Percentiles rank a stretch among this genome's conserved stretches.
These are phyloP conservation scores for Aspergillus diversus DNA, from an alignment of 495 filamentous ascomycete species.

Conservation along the genomic window DNA sequence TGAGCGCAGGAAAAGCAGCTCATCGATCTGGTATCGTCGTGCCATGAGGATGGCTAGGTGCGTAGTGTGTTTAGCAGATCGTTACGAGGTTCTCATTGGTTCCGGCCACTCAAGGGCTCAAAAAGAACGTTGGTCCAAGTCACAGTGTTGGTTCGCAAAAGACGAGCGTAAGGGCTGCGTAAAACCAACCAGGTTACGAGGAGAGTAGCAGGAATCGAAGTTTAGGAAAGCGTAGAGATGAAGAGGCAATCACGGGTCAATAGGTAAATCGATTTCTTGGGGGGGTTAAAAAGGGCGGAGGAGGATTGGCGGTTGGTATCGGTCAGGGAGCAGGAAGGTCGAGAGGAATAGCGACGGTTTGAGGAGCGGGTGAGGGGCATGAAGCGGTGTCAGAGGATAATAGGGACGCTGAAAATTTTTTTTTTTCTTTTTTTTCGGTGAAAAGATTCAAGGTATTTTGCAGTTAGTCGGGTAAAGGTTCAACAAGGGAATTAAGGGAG, in stretches of 20 bases:
- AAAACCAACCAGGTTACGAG: background rate
- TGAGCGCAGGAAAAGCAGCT: constrained; percentile 74
- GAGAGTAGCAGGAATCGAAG: background rate
- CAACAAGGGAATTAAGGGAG: constrained; percentile 12
- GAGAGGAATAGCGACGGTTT: constrained; percentile 1
- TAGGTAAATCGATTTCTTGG: constrained; percentile 19
- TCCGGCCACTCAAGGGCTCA: constrained; percentile 12
- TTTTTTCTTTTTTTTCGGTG: background rate
- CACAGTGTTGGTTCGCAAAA: background rate
- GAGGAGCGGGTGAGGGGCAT: constrained; percentile 31
- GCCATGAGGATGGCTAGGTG: constrained; percentile 48
- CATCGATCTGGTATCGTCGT: constrained; percentile 75
- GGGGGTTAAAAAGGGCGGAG: constrained; percentile 37
- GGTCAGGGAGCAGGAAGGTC: constrained; percentile 11
- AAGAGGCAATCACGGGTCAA: background rate
- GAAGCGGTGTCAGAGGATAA: background rate
- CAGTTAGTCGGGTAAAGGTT: constrained; percentile 10
- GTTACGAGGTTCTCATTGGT: constrained; percentile 43
- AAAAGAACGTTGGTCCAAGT: constrained; percentile 4
- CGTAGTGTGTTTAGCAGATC: constrained; percentile 32
- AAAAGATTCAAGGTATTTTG: constrained; percentile 11
- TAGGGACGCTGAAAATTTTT: background rate
- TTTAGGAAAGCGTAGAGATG: background rate
- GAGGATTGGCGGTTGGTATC: constrained; percentile 31
- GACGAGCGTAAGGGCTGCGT: background rate